Conservation (phyloP, 2,329 filamentous ascomycete genomes). For the Aspergillus transmontanensis region DNA sequence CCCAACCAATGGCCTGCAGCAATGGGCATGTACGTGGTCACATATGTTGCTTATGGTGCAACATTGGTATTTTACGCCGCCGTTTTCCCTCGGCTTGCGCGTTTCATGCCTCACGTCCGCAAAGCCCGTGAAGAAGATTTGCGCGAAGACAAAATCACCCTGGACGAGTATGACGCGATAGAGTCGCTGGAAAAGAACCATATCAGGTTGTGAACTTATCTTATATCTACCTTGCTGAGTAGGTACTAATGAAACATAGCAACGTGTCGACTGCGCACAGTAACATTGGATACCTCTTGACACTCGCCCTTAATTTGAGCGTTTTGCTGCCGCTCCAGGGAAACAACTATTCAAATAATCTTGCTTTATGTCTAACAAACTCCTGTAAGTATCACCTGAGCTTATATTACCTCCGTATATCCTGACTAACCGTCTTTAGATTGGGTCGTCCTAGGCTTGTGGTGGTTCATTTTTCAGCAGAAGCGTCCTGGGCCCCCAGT, state of each 20-base stretch:
- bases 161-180: constrained; percentile 43
- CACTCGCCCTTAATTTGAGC: constrained; percentile 43
- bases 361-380: constrained; percentile 45
- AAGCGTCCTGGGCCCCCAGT: constrained; percentile 42
- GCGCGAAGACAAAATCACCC: constrained; percentile 40
- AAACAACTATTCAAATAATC: constrained; percentile 41
- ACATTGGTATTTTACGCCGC: constrained; percentile 48
- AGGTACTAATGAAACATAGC: constrained; percentile 19
- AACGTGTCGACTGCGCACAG: constrained; percentile 48
- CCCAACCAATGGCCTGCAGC: constrained; percentile 44
- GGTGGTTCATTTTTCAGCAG: constrained; percentile 49
- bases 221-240: not conserved
- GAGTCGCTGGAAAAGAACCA: constrained; percentile 47
- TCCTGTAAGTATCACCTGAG: constrained; percentile 34
- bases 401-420: not conserved
- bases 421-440: constrained; percentile 25
- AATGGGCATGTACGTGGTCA: constrained; percentile 45
- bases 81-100: constrained; percentile 42
- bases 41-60: constrained; percentile 45
- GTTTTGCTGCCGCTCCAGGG: constrained; percentile 42
- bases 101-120: constrained; percentile 45
- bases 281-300: constrained; percentile 46
- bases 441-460: constrained; percentile 45
- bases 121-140: constrained; percentile 46
- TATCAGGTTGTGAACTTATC: constrained; percentile 32